Conservation (phyloP, 129 eudicot species). For the Chrysanthemum lavandulifolium region DNA sequence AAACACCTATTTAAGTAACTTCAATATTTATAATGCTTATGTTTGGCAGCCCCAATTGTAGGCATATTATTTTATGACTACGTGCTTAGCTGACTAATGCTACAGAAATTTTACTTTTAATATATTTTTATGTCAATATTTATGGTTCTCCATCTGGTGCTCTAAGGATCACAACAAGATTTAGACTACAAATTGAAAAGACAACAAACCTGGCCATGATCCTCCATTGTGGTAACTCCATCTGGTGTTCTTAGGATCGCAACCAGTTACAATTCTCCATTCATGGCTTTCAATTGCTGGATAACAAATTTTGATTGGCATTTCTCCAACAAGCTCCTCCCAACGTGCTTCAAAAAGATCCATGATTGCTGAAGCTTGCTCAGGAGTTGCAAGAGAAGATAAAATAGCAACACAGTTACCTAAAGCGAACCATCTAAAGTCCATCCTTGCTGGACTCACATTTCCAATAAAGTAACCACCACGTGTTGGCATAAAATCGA, state of each 20-base stretch:
- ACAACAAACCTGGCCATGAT: slow-evolving; percentile 79
- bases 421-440: slow-evolving; percentile 76
- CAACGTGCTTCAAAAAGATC: slow-evolving; percentile 79
- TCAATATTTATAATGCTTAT: too few species aligned
- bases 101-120: too few species aligned
- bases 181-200: background rate
- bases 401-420: slow-evolving; percentile 79
- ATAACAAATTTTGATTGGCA: slow-evolving; percentile 69
- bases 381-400: slow-evolving; percentile 73
- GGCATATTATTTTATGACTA: too few species aligned
- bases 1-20: too few species aligned
- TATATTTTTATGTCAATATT: too few species aligned
- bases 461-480: slow-evolving; percentile 85
- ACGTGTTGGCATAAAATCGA: slow-evolving; percentile 77
- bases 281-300: slow-evolving; percentile 76
- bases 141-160: too few species aligned
- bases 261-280: slow-evolving; percentile 77
- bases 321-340: slow-evolving; percentile 80
- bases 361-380: slow-evolving; percentile 79
- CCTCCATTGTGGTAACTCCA: slow-evolving; percentile 94
- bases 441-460: slow-evolving; percentile 91
- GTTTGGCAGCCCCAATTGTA: too few species aligned
- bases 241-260: slow-evolving; percentile 82
- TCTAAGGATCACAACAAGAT: background rate
- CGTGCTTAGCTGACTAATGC: too few species aligned